Evolutionary conservation across 2,329 filamentous ascomycete genomes (phyloP), one percentile per base, ranked within the genome.

Genomic region (Aspergillus aculeatinus): DNA sequence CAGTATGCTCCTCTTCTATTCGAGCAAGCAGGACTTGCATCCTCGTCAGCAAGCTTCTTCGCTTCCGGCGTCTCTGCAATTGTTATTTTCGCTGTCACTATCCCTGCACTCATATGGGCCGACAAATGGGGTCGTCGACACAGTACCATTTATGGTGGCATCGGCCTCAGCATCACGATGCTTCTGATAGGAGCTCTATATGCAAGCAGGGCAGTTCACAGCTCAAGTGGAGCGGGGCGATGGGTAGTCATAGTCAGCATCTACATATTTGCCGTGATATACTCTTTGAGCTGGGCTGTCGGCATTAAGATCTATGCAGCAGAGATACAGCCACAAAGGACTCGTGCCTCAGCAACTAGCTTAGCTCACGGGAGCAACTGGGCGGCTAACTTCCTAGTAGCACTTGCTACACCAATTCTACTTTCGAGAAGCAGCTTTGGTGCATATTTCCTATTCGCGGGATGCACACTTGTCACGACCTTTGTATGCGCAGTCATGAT

Each of bases 1-100:
- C 55, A 85, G 80, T 89, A 89, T 59, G 84, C 86, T 0, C 86
- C 86, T 0, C 72, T 82, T 0, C 77, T 89, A 0, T 89, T 89
- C 64, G 73, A 80, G 25, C 83, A 86, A 55, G 85, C 86, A 2
- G 86, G 86, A 0, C 76, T 88, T 11, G 77, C 78, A 7, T 83
- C 82, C 0, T 74, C 78, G 3, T 81, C 79, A 25, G 79, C 84
- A 1, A 82, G 82, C 0, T 86, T 88, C 65, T 77, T 88, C 2
- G 86, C 86, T 0, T 87, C 85, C 0, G 85, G 85, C 0, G 76
- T 88, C 9, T 86, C 85, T 0, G 84, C 81, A 0, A 79, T 88
- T 1, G 71, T 86, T 2, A 87, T 87, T 70, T 77, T 87, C 21
- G 75, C 78, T n/a, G 76, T 82, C 51, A 85, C 85, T 0, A 79